phyloP scores from a whole-genome alignment of 2,329 filamentous ascomycete genomes.

The Colletotrichum spinosum region DNA sequence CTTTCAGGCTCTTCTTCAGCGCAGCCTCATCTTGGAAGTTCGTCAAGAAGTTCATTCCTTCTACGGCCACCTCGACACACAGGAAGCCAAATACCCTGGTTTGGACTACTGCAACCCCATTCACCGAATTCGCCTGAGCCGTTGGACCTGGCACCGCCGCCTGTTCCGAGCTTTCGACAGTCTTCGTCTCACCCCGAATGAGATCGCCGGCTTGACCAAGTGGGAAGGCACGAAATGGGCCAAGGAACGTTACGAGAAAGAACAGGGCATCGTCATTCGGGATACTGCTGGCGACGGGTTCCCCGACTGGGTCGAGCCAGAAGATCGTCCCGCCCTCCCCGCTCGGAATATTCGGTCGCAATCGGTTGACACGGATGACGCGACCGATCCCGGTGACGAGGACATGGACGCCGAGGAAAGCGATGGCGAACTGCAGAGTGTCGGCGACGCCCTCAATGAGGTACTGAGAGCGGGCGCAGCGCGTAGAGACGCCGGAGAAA shows the following conservation, averaged over 20 bases:
- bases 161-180: constrained; percentile 82
- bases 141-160: constrained; percentile 80
- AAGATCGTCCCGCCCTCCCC: constrained; percentile 38
- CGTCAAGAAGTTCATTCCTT: constrained; percentile 82
- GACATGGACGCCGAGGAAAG: constrained; percentile 63
- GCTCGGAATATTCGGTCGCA: constrained; percentile 25
- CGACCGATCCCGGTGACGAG: constrained; percentile 42
- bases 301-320: constrained; percentile 67
- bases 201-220: constrained; percentile 79
- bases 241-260: constrained; percentile 81
- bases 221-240: constrained; percentile 90
- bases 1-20: constrained; percentile 77
- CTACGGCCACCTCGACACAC: constrained; percentile 82
- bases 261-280: constrained; percentile 75
- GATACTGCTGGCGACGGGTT: constrained; percentile 81
- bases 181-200: constrained; percentile 74
- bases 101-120: constrained; percentile 81
- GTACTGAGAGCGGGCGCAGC: constrained; percentile 74
- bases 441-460: constrained; percentile 72
- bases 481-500: constrained; percentile 70
- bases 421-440: constrained; percentile 66
- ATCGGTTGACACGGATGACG: constrained; percentile 29
- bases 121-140: constrained; percentile 81
- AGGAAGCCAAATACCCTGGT: constrained; percentile 84
- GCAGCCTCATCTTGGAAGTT: constrained; percentile 80